Evolutionary conservation across 192 early-diverging fungal genomes (phyloP), one percentile per base, ranked within the genome.

Genomic region (Bifiguratus adelaidae): DNA sequence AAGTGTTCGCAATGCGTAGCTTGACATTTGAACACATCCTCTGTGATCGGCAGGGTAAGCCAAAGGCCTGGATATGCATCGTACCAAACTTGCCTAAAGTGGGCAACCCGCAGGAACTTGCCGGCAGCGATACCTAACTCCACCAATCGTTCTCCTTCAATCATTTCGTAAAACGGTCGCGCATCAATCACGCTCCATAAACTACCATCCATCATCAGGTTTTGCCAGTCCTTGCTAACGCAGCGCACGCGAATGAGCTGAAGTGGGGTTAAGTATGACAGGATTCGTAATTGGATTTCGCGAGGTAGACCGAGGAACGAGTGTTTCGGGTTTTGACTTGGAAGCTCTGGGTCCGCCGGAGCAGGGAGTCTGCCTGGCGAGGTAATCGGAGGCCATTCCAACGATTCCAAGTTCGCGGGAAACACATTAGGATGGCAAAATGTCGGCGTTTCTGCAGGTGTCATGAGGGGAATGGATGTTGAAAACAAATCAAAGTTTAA

Each of bases 11-110:
- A 68, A 26, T 7, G 29, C 30, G 12, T 56, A 37, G 7, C 47
- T 44, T 22, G 53, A 60, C 35, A 68, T 48, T 35, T 68, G 66
- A 28, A 60, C 47, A 32, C 66, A 68, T 13, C 66, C 66, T 53
- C 66, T 68, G 38, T 34, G 19, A 40, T 7, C 35, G 16, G 18
- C 22, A 45, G 43, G 13, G 26, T 20, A 12, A 32, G 18, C 47
- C 21, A 47, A 47, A 60, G 21, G 13, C 24, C 41, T 24, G 7
- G 35, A 9, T 4, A 4, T 33, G 16, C 1, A n/a, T 19, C 7
- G 15, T 26, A 0, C 27, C 26, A 21, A 50, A 21, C 23, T 49
- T 56, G 63, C 66, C 66, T 48, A 45, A 68, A 60, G 44, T 63
- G 63, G 0, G 53, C 56, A 27, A 48, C 42, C 49, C 58, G 55